Conservation (phyloP, 192 early-diverging fungal species). For the Podila horticola region DNA sequence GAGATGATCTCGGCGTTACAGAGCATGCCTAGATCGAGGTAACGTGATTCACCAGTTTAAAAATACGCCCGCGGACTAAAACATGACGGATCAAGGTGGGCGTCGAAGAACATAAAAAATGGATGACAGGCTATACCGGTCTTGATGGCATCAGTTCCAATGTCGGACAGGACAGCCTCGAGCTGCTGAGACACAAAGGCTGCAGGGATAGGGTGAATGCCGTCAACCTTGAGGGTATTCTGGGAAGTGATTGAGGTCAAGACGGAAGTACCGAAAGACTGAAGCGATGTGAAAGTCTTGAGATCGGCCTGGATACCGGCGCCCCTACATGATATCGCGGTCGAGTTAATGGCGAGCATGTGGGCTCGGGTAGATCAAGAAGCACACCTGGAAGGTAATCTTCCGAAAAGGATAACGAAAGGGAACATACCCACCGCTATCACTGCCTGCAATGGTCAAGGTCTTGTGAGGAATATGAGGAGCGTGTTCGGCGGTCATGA, state of each 20-base stretch:
- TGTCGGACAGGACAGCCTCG: constrained; percentile 76
- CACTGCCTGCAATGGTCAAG: constrained; percentile 75
- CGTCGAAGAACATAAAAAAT: not conserved
- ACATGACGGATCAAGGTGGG: too few relatives aligned
- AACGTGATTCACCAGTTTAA: too few relatives aligned
- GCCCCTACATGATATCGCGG: constrained; percentile 48
- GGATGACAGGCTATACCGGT: constrained; percentile 51
- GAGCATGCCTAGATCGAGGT: constrained; percentile 67
- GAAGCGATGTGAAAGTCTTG: constrained; percentile 83
- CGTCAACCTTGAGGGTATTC: constrained; percentile 85
- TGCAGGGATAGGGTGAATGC: constrained; percentile 66
- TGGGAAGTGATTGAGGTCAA: constrained; percentile 87
- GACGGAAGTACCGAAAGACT: constrained; percentile 78
- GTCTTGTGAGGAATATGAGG: constrained; percentile 40
- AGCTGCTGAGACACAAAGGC: constrained; percentile 77
- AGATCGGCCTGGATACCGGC: constrained; percentile 91
- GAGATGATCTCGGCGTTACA: constrained; percentile 71
- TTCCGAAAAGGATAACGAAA: not conserved
- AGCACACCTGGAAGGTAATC: not conserved
- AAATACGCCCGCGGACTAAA: too few relatives aligned
- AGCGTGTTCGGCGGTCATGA: not conserved
- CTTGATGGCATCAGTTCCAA: constrained; percentile 80
- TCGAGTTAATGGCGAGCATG: not conserved
- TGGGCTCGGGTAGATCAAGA: not conserved
- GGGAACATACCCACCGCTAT: constrained; percentile 65